Evolutionary conservation across 2,329 filamentous ascomycete genomes (phyloP), one percentile per base, ranked within the genome.

Genomic region (Paecilomyces sp.): DNA sequence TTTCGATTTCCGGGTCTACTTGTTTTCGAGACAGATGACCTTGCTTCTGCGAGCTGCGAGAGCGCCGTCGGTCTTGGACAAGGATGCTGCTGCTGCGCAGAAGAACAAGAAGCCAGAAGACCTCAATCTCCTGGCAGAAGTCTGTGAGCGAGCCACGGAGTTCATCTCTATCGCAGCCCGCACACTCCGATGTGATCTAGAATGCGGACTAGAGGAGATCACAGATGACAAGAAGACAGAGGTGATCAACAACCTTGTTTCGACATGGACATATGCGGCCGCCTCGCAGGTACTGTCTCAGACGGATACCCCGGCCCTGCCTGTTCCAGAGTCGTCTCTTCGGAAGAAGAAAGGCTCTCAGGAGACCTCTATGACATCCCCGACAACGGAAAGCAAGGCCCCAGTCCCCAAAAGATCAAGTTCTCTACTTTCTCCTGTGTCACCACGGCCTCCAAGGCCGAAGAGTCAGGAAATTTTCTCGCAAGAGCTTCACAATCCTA

Each of bases 1-100:
- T 2, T 97, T 97, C 70, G 94, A 99, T 73, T 97, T 99, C 72
- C 84, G 91, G 56, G 91, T 89, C 66, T 99, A 99, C 72, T 87
- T 99, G 12, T 99, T 97, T 73, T 87, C 91, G 2, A 85, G 94
- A 25, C 93, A 99, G 68, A 85, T 96, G 63, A 85, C 89, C 2
- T 77, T 99, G 0, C 81, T 97, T 1, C 80, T 96, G 12, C 85
- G 92, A 3, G 82, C 96, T 1, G 92, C 90, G n/a, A 94, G 93
- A 69, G 74, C 76, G 13, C 70, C 70, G 22, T 77, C 70, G 28
- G 61, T 77, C 51, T 64, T 65, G 60, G 66, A 64, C n/a, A 68
- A 67, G 18, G 70, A 74, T 11, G 60, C 67, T 15, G 63, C 65
- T 12, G 56, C 57, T 36, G 64, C 60, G 0, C 79, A 76, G 8